These are phyloP conservation scores for Verticillium isaacii DNA, from an alignment of 2,329 filamentous ascomycete genomes.

Conservation along the genomic window DNA sequence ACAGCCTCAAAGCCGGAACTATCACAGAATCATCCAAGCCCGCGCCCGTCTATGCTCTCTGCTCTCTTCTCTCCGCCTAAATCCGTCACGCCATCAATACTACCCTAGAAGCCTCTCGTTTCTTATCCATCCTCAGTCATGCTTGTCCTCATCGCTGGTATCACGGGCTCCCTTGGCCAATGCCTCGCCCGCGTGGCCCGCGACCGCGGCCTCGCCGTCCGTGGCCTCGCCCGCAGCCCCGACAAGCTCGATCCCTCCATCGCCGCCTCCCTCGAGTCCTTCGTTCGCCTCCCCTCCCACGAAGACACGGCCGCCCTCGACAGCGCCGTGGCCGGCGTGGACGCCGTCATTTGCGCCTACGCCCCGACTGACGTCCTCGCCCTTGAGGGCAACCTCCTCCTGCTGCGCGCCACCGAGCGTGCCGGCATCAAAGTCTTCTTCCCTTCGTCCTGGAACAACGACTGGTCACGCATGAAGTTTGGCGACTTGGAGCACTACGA, in stretches of 20 bases:
- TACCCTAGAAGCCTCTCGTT: too few species aligned
- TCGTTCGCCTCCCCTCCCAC: too few species aligned
- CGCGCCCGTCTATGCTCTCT: too few species aligned
- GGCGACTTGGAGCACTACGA: constrained; percentile 28
- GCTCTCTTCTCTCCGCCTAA: too few species aligned
- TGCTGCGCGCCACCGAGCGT: constrained; percentile 28
- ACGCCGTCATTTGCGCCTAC: constrained; percentile 29
- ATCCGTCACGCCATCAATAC: too few species aligned
- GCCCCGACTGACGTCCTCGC: constrained; percentile 12
- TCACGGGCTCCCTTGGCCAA: constrained; percentile 21
- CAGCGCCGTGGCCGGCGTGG: constrained; percentile 23
- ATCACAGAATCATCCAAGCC: too few species aligned
- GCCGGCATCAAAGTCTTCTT: constrained; percentile 24
- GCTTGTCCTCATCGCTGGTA: constrained; percentile 30
- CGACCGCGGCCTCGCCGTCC: too few species aligned
- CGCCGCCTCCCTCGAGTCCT: too few species aligned
- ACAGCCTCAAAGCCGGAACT: too few species aligned
- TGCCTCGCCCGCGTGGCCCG: too few species aligned
- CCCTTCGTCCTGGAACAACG: constrained; percentile 24
- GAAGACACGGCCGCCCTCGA: constrained; percentile 26
- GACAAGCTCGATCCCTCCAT: too few species aligned
- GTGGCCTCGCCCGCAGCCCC: too few species aligned
- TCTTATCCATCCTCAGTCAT: constrained; percentile 12
- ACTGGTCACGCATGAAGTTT: constrained; percentile 23
- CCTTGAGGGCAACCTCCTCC: constrained; percentile 27